Base-by-base conservation (phyloP, 2,329 filamentous ascomycete genomes). In the Cryphonectria parasitica region DNA sequence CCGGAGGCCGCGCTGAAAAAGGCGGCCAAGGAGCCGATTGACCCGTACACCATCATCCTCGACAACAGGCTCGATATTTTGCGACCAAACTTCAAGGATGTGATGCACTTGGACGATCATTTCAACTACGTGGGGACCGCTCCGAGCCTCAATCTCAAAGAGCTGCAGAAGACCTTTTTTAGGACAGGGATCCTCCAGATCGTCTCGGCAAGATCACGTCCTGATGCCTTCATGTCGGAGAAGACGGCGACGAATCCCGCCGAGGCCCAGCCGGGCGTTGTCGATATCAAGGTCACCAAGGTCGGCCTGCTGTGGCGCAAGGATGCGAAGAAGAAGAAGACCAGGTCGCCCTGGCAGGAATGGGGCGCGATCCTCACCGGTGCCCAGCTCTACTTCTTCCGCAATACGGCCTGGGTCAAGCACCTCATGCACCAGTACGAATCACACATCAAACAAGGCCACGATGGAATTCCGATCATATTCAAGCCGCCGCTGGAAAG, bases 211-310 rank as follows among this genome's bases (percentile, higher is more conserved):
- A 89, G 96, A 71, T 99, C 96, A 60, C 88, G 96, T 41, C 96
- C 96, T 0, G 95, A 98, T 79, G 96, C 96, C 1, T 99, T 98
- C 81, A 94, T 97, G 89, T 91, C 91, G 0, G 94, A 96, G 73
- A 91, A 93, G 75, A 95, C 93, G 17, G 90, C 92, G 58, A 91
- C 90, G 43, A 97, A 97, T 74, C 94, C 95, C 0, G 87, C 93
- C 36, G 94, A 96, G 73, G 93, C 94, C 0, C 93, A 96, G 74
- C 93, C 94, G 3, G 96, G 96, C 17, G 92, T 99, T 71, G 95
- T 99, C 15, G 95, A 98, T 80, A 97, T 99, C 78, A 97, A 97
- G 76, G 92, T 98, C 62, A 97, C 95, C 61, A 99, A 98, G 80
- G 95, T 99, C 65, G 96, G 96, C 4, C 83, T 97, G 1, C 80